Evolutionary conservation across 352 stramenopile genomes (phyloP).

Genomic region (Pythium biforme): DNA sequence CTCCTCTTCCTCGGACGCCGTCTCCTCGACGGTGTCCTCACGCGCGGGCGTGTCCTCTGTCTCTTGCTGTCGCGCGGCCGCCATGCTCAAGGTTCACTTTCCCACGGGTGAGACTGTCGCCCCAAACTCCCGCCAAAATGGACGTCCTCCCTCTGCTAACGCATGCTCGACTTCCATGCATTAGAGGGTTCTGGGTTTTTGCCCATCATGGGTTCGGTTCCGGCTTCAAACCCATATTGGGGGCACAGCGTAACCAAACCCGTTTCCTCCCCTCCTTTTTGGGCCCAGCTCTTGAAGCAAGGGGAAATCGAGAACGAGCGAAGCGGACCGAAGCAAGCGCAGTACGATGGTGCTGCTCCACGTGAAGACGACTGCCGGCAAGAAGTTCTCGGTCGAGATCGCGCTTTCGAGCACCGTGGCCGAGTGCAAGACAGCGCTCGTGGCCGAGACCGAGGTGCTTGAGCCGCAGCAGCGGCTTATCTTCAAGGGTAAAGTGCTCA

Average conservation of each 20-base stretch:
- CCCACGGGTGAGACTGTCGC: too few species aligned
- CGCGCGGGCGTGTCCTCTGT: neutral
- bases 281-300: slow-evolving; percentile 19
- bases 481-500: slow-evolving; percentile 90
- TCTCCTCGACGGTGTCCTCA: slow-evolving; percentile 6
- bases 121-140: slow-evolving; percentile 25
- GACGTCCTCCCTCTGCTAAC: neutral
- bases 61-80: neutral
- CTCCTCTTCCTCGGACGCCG: slow-evolving; percentile 1
- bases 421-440: slow-evolving; percentile 78
- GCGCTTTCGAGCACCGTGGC: slow-evolving; percentile 67
- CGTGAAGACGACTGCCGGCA: slow-evolving; percentile 82
- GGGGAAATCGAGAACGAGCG: neutral
- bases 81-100: slow-evolving; percentile 9
- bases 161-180: slow-evolving; percentile 1
- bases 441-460: slow-evolving; percentile 61
- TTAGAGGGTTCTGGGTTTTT: neutral
- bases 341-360: slow-evolving; percentile 63
- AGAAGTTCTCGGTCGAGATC: slow-evolving; percentile 77
- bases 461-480: slow-evolving; percentile 85
- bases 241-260: neutral
- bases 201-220: neutral
- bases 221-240: neutral
- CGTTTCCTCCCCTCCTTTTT: slow-evolving; percentile 1
- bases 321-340: slow-evolving; percentile 8